Evolutionary conservation across 345 rosid species (phyloP).

Genomic region (Sonneratia alba): DNA sequence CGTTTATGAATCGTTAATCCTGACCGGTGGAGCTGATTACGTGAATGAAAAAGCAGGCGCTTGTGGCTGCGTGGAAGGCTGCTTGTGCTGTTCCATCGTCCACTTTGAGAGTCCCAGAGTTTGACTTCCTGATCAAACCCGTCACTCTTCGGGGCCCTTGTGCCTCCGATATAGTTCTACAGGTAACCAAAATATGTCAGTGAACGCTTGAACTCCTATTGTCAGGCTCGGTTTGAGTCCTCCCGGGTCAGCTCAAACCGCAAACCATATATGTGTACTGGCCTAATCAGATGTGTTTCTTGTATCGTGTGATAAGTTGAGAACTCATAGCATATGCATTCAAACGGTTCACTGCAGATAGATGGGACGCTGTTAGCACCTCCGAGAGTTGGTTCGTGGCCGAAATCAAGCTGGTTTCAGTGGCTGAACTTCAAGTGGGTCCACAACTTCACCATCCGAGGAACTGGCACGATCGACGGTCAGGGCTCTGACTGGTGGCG

Average conservation of each 20-base stretch:
- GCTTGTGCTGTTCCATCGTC: conserved; percentile 42
- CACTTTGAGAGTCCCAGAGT: conserved; percentile 38
- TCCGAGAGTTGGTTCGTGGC: conserved; percentile 51
- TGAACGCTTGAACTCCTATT: too few relatives aligned
- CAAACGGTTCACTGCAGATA: conserved; percentile 26
- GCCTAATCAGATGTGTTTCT: background rate
- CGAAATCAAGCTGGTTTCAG: conserved; percentile 56
- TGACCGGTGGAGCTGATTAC: background rate
- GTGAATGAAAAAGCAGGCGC: conserved; percentile 24
- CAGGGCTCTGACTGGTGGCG: conserved; percentile 81
- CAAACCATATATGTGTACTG: background rate
- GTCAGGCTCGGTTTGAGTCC: too few relatives aligned
- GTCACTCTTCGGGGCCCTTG: conserved; percentile 60
- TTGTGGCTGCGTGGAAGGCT: conserved; percentile 50
- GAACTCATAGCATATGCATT: background rate
- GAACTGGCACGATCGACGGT: conserved; percentile 63
- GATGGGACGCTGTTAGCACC: conserved; percentile 74
- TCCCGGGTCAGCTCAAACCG: background rate
- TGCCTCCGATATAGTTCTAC: conserved; percentile 45
- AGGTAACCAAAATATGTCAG: conserved; percentile 18
- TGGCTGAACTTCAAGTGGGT: conserved; percentile 90
- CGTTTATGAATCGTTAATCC: background rate
- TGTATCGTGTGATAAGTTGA: background rate
- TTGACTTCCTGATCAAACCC: conserved; percentile 39
- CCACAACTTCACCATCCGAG: conserved; percentile 56